Evolutionary conservation across 306 rosid genomes (phyloP), one percentile per base, ranked within the genome.

Genomic region (Ormosia semicastrata): DNA sequence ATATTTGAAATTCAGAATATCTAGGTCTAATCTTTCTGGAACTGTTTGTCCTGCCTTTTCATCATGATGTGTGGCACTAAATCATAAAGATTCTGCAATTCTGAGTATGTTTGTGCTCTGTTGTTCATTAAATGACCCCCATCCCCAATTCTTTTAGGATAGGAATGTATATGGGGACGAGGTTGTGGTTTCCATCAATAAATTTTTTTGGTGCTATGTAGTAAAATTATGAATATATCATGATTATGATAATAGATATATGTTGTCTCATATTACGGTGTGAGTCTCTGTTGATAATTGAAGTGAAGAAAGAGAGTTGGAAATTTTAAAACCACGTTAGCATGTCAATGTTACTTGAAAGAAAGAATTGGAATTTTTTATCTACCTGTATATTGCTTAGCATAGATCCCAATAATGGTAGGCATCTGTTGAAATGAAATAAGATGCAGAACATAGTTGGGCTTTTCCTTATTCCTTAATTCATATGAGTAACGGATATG

Each of bases 321-420:
- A 78, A 76, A 24, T 73, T 62, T 67, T 71, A 29, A 18, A 64
- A 79, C 54, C 64, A 13, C 77, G 15, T 54, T 69, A 1, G 52
- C 71, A 54, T 18, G 53, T 56, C 72, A 65, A 24, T 41, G 40
- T 52, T 62, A 33, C 46, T 12, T 75, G 9, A 40, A 79, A 49
- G 15, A 7, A 53, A 11, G 15, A 18, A 46, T 2, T 69, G 18
- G 10, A 29, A 18, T 18, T 60, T 57, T 47, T 36, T 10, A 57
- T 46, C 68, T 66, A 30, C n/a, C 8, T 52, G 24, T 13, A 52
- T 54, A 46, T 79, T 74, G 41, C 70, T 34, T 62, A 7, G 12
- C 47, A 32, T 13, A 40, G 58, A 33, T 71, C 17, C 32, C 18
- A 8, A 41, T 66, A 54, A 57, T 53, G 30, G 43, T 17, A 47